Base-by-base conservation (phyloP, 352 stramenopile species). In the Saprolegnia parasitica region DNA sequence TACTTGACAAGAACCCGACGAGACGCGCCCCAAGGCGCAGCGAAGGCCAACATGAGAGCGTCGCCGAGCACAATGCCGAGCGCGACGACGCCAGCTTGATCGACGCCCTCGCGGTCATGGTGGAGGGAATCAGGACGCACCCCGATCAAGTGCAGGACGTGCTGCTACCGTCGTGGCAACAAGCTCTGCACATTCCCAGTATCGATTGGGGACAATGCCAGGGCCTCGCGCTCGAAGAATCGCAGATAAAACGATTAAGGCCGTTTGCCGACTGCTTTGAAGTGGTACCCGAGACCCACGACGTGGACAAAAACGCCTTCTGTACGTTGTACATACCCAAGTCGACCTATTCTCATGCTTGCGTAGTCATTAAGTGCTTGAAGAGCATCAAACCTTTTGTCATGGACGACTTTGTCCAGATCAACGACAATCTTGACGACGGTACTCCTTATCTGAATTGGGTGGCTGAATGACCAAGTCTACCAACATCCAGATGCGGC, bases 381-480 rank as follows among this genome's bases (percentile, higher is more conserved):
- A 60, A 60, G 52, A n/a, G 24, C 35, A 60, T 60, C 24, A 60
- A 60, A 40, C 52, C 52, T 10, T 60, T 60, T n/a, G 24, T 60
- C 20, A 21, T 60, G 52, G 52, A 60, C 11, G 52, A 60, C 52
- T 60, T 60, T 24, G 35, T 60, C 13, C 52, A 60, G 11, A 35
- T 60, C 24, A 49, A 49, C 42, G 42, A n/a, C 42, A 49, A 10
- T 35, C 29, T 35, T 5, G 29, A 35, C 29, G 29, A 35, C 29
- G 29, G 29, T 35, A 35, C 29, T 35, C 29, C 5, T 35, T 35
- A 35, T 35, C 29, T 2, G 29, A 35, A 35, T 35, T 6, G 29
- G 2, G 2, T 35, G 5, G 2, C 29, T 35, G 29, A 35, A 35
- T 35, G 29, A 35, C 29, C 29, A 35, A 5, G 29, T 35, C 29